Evolutionary conservation across 2,329 filamentous ascomycete genomes (phyloP).

Genomic region (Amylocarpus encephaloides): DNA sequence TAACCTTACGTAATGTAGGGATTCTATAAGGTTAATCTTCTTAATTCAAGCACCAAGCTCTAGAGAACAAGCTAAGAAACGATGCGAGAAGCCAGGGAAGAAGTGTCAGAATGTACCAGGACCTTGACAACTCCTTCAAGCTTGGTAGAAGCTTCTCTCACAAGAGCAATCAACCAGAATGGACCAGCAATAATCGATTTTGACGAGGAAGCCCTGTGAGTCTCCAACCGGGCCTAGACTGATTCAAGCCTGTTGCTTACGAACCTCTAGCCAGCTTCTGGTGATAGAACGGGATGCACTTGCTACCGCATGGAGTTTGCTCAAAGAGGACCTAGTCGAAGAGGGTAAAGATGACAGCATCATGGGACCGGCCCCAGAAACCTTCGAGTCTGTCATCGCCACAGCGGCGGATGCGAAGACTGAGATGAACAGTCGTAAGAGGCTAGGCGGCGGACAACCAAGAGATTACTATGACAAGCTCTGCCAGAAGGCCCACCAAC

Average conservation of each 20-base stretch:
- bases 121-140: not conserved
- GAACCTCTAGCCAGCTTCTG: not conserved
- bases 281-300: not conserved
- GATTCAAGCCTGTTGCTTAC: not conserved
- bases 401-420: not conserved
- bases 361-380: not conserved
- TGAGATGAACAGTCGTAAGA: constrained; percentile 1
- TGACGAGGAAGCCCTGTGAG: not conserved
- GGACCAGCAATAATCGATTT: not conserved
- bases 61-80: not conserved
- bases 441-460: no score
- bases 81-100: not conserved
- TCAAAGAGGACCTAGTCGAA: not conserved
- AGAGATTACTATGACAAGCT: not conserved
- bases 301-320: not conserved
- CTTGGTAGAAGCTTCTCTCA: not conserved
- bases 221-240: not conserved
- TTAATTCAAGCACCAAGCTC: no score
- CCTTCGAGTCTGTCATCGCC: not conserved
- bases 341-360: not conserved
- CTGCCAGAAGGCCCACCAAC: not conserved
- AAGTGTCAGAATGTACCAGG: not conserved
- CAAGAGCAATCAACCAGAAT: not conserved
- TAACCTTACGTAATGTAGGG: no score
- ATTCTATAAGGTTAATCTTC: no score